Percentiles rank a stretch among this genome's conserved stretches.
These are phyloP conservation scores for Hanseniaspora meyeri DNA, from an alignment of 805 yeast genomes.

Conservation along the genomic window DNA sequence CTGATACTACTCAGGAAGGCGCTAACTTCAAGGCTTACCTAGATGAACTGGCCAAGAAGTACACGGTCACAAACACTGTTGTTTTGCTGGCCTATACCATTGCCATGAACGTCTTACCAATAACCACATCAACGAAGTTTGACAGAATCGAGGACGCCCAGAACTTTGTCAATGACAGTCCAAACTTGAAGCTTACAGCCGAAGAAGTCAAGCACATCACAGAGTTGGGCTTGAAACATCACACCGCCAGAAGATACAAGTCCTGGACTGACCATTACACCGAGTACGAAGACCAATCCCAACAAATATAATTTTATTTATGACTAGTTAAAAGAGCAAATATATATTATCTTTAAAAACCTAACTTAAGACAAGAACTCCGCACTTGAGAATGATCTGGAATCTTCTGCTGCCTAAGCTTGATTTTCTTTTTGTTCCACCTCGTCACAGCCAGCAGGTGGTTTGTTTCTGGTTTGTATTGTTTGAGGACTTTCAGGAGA, in stretches of 20 bases:
- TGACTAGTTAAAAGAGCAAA: too few relatives aligned
- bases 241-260: slow-evolving; percentile 25
- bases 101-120: slow-evolving; percentile 52
- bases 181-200: slow-evolving; percentile 35
- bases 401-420: slow-evolving; percentile 14
- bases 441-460: slow-evolving; percentile 5
- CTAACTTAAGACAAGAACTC: not conserved
- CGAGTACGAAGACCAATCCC: slow-evolving; percentile 21
- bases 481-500: slow-evolving; percentile 41
- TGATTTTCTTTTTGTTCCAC: slow-evolving; percentile 7
- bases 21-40: slow-evolving; percentile 28
- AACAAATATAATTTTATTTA: slow-evolving; percentile 10
- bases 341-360: too few relatives aligned
- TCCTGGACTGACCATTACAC: slow-evolving; percentile 22
- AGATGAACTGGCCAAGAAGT: slow-evolving; percentile 40
- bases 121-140: slow-evolving; percentile 56
- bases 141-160: slow-evolving; percentile 48
- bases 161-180: slow-evolving; percentile 34
- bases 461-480: slow-evolving; percentile 4
- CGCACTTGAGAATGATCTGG: slow-evolving; percentile 7
- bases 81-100: slow-evolving; percentile 59
- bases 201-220: slow-evolving; percentile 39
- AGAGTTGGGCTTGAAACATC: slow-evolving; percentile 30
- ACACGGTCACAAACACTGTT: slow-evolving; percentile 48
- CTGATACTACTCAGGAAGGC: slow-evolving; percentile 9